A percentile compares a stretch with the other conserved stretches of the same genome.
phyloP scores from a whole-genome alignment of 176 grass and related monocot species.

The Avena eriantha region DNA sequence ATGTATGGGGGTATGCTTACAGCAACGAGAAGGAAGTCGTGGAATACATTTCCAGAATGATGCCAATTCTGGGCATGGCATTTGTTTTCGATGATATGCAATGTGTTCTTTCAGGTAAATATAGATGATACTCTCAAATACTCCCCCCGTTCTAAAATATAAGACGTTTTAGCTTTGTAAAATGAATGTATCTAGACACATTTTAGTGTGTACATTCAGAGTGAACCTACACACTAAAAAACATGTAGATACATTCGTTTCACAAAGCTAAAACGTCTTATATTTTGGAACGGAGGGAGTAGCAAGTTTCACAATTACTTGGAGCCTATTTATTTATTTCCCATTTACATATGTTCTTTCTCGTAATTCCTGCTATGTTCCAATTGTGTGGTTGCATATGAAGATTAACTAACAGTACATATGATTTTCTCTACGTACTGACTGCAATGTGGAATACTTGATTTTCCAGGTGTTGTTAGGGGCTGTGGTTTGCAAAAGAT shows the following conservation, averaged over 20 bases:
- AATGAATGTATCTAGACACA: too few species aligned
- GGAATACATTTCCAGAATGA: conserved; percentile 66
- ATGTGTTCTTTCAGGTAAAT: conserved; percentile 79
- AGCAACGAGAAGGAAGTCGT: conserved; percentile 82
- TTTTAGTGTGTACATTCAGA: too few species aligned
- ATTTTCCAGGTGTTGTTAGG: conserved; percentile 46
- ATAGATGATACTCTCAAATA: neutral
- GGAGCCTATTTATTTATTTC: neutral
- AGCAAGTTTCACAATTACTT: neutral
- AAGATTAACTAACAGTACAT: neutral
- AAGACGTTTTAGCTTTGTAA: too few species aligned
- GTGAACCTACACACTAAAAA: too few species aligned
- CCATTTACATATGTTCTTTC: neutral
- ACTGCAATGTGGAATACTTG: neutral
- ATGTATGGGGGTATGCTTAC: conserved; percentile 74
- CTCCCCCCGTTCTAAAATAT: too few species aligned
- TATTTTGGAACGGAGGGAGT: too few species aligned
- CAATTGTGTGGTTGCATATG: neutral
- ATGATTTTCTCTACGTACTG: neutral
- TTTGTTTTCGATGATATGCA: conserved; percentile 70
- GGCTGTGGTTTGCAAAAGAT: conserved; percentile 59
- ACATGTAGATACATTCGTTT: too few species aligned
- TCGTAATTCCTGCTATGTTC: neutral
- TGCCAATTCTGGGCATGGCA: conserved; percentile 73
- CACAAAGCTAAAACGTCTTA: too few species aligned